Evolutionary conservation across 2,329 filamentous ascomycete species (phyloP).

Genomic region (Mollisiaceae sp.): DNA sequence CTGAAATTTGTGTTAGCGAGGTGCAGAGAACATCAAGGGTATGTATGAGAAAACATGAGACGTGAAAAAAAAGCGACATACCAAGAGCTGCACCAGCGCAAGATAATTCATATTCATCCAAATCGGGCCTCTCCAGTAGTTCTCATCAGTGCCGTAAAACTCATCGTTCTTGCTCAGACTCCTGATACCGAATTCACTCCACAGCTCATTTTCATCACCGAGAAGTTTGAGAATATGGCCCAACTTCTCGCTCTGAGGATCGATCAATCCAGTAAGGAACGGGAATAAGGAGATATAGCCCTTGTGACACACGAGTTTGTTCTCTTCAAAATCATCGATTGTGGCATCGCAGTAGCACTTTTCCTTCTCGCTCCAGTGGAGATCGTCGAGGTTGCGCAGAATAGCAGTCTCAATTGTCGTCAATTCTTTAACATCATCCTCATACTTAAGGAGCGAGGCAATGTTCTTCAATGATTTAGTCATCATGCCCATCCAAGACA

Average conservation of each 20-base stretch:
- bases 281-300: conserved; percentile 95
- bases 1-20: conserved; percentile 56
- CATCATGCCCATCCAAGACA: conserved; percentile 99
- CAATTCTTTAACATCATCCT: conserved; percentile 78
- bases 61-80: conserved; percentile 52
- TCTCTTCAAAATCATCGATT: conserved; percentile 94
- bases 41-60: conserved; percentile 1
- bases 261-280: conserved; percentile 82
- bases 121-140: conserved; percentile 94
- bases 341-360: conserved; percentile 93
- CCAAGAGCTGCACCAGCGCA: conserved; percentile 76
- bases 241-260: conserved; percentile 74
- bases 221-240: conserved; percentile 79
- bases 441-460: conserved; percentile 73
- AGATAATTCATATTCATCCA: conserved; percentile 99
- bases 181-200: conserved; percentile 85
- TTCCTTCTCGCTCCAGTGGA: conserved; percentile 86
- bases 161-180: conserved; percentile 84
- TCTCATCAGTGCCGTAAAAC: conserved; percentile 88
- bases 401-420: conserved; percentile 77
- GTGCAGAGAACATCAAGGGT: neutral
- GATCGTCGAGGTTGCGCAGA: conserved; percentile 82
- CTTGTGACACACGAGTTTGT: conserved; percentile 89
- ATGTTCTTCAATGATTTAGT: conserved; percentile 82
- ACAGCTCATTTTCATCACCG: conserved; percentile 82